Evolutionary conservation across 2,329 filamentous ascomycete species (phyloP), one percentile per base, ranked within the genome.

Genomic region (Bipolaris gigantea): DNA sequence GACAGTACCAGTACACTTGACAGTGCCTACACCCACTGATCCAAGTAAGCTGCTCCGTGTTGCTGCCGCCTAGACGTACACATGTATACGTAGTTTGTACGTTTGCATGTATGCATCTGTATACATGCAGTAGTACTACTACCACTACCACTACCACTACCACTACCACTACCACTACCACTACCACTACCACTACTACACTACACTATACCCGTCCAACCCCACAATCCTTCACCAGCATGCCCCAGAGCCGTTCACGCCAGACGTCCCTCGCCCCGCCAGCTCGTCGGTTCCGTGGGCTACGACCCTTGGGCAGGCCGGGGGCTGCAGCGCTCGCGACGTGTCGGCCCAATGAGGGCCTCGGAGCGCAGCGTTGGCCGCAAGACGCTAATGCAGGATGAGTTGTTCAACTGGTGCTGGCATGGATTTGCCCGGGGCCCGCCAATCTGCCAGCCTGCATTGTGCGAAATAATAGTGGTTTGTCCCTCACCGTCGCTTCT

Each of bases 331-430:
- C 41, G 44, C 50, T 50, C 47, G 42, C 33, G 19, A 44, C 21
- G 38, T n/a, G 5, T 27, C 27, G n/a, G 43, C 8, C 67, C 63
- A 72, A 72, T 72, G 47, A 67, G 41, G 43, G 5, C 33, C 18
- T 56, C 8, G 15, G 46, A 45, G 21, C n/a, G 40, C 30, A 57
- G 48, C 55, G 59, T 66, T 64, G 56, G 66, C 65, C 67, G 63
- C 63, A 43, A 63, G 49, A 51, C 69, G 69, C 71, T 73, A 73
- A 73, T 72, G 71, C 68, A 70, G 57, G 66, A 70, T 73, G 71
- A 70, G 69, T 70, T 73, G 70, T 71, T 65, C 69, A 69, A 70
- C 64, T 67, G 66, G 61, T 61, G 53, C 59, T 56, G 63, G 60
- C 60, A 62, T 62, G 59, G 62, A 62, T 58, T 59, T 53, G 50